Conservation (phyloP, 306 rosid species). For the Trichosanthes truncata region DNA sequence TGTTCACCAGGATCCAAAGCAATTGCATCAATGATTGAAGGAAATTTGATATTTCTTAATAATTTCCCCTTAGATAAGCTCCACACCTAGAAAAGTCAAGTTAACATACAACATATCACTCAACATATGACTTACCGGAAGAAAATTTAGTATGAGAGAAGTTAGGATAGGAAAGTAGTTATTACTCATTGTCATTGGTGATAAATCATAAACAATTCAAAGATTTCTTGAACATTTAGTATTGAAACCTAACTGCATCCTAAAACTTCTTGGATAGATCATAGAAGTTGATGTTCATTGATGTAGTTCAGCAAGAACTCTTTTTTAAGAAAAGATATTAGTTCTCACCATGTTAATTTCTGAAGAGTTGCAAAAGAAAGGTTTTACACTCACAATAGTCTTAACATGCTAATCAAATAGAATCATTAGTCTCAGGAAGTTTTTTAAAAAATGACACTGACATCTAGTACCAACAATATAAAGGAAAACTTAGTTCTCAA, state of each 20-base stretch:
- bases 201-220: background rate
- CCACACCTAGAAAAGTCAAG: slow-evolving; percentile 47
- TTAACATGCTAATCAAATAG: background rate
- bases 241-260: background rate
- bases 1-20: slow-evolving; percentile 71
- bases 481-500: background rate
- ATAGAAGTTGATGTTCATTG: background rate
- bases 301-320: background rate
- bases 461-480: background rate
- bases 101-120: background rate
- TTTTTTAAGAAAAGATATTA: background rate
- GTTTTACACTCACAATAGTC: background rate
- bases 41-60: slow-evolving; percentile 56
- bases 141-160: background rate
- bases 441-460: background rate
- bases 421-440: background rate
- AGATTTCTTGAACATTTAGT: background rate
- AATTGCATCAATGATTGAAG: slow-evolving; percentile 47
- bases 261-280: background rate
- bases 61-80: slow-evolving; percentile 57
- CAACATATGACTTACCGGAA: background rate
- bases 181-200: too few relatives aligned
- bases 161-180: background rate
- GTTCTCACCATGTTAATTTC: background rate
- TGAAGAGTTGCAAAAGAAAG: background rate